phyloP scores from a whole-genome alignment of 2,329 filamentous ascomycete species.

The Exserohilum rostratum region DNA sequence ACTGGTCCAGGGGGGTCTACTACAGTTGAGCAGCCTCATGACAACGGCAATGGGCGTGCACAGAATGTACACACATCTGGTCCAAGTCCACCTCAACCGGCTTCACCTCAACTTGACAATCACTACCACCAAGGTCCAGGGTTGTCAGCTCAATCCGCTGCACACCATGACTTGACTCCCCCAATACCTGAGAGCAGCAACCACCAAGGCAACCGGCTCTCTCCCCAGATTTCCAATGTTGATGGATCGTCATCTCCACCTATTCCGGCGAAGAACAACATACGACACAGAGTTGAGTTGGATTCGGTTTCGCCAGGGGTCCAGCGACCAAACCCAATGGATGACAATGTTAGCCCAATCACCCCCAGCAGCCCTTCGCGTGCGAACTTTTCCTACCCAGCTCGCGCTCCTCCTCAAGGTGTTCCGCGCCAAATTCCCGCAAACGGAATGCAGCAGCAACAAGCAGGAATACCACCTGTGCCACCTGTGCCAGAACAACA shows the following conservation, averaged over 20 bases:
- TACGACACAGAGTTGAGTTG: constrained; percentile 43
- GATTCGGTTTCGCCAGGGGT: constrained; percentile 42
- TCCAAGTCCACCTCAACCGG: constrained; percentile 42
- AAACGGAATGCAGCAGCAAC: constrained; percentile 8
- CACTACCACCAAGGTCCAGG: constrained; percentile 19
- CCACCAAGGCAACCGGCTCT: constrained; percentile 3
- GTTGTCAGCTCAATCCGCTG: constrained; percentile 20
- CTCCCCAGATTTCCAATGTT: constrained; percentile 16
- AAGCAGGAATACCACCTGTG: constrained; percentile 5
- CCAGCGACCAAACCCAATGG: constrained; percentile 42
- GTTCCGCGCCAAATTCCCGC: constrained; percentile 37
- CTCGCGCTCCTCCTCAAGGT: constrained; percentile 39
- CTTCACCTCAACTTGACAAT: constrained; percentile 23
- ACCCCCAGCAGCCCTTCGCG: constrained; percentile 36
- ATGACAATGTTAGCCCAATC: constrained; percentile 29
- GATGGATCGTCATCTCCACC: constrained; percentile 35
- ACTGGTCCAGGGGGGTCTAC: constrained; percentile 44
- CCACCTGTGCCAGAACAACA: constrained; percentile 5
- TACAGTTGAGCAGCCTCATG: constrained; percentile 39
- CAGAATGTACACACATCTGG: constrained; percentile 42
- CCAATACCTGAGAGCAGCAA: constrained; percentile 6
- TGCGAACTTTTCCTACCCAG: constrained; percentile 46
- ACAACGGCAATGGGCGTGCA: constrained; percentile 19
- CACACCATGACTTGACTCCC: constrained; percentile 14
- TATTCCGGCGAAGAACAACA: constrained; percentile 45